Evolutionary conservation across 2,329 filamentous ascomycete species (phyloP).

Genomic region (Pseudogymnoascus sp.): DNA sequence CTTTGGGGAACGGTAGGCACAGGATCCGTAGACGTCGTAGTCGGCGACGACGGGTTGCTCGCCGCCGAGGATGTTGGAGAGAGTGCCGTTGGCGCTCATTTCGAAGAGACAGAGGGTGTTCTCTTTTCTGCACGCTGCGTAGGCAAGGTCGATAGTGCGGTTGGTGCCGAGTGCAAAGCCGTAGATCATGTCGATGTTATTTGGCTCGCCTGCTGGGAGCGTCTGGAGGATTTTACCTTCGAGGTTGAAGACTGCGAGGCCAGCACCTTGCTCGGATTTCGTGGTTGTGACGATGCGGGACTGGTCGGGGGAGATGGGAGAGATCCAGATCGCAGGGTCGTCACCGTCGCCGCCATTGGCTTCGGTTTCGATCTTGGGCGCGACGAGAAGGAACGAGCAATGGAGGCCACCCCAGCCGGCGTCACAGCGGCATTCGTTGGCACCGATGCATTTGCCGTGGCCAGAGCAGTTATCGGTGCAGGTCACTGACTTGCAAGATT

Average conservation of each 20-base stretch:
- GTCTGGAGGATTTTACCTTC: constrained; percentile 40
- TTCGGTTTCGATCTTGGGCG: constrained; percentile 37
- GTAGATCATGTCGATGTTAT: constrained; percentile 49
- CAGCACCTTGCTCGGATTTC: constrained; percentile 42
- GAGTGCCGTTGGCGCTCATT: constrained; percentile 38
- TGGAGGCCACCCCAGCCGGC: constrained; percentile 38
- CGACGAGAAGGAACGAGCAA: constrained; percentile 38
- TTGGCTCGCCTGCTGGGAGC: constrained; percentile 39
- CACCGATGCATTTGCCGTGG: constrained; percentile 35
- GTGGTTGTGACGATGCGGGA: constrained; percentile 46
- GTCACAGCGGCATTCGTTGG: constrained; percentile 36
- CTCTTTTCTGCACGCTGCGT: constrained; percentile 43
- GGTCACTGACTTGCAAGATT: constrained; percentile 30
- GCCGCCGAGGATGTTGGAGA: constrained; percentile 38
- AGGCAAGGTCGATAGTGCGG: constrained; percentile 40
- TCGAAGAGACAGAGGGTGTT: constrained; percentile 47
- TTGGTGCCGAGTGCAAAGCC: constrained; percentile 36
- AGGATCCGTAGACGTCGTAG: constrained; percentile 46
- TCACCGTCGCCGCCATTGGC: constrained; percentile 39
- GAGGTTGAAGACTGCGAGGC: constrained; percentile 43
- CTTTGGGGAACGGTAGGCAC: constrained; percentile 40
- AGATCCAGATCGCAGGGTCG: constrained; percentile 43
- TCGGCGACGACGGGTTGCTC: constrained; percentile 38
- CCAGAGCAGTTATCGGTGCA: constrained; percentile 37
- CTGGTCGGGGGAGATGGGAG: constrained; percentile 32